These are phyloP conservation scores for Trichomonas gallinae DNA, from an alignment of 208 protist species.

Conservation along the genomic window DNA sequence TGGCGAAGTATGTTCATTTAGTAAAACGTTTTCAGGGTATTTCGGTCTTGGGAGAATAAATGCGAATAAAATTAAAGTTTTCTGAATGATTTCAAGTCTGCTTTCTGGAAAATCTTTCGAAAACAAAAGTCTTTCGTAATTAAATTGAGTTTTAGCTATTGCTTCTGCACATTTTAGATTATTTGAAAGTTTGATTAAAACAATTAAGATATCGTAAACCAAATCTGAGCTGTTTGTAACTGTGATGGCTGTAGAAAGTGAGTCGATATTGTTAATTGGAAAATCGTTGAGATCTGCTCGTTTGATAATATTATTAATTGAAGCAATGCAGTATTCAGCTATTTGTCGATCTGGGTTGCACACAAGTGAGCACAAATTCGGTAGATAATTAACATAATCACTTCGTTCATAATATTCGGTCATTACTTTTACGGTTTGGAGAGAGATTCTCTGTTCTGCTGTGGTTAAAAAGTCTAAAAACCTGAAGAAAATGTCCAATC, in stretches of 20 bases:
- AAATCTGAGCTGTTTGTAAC: neutral
- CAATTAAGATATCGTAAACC: neutral
- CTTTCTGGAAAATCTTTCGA: neutral
- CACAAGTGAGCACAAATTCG: neutral
- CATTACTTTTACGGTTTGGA: neutral
- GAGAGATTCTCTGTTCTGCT: neutral
- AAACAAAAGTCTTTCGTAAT: neutral
- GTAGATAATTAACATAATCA: neutral
- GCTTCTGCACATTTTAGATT: neutral
- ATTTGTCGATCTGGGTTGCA: neutral
- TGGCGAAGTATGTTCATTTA: neutral
- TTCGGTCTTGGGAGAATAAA: neutral
- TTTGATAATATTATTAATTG: neutral
- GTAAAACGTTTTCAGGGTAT: neutral
- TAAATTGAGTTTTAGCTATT: neutral
- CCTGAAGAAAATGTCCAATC: neutral
- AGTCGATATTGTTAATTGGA: neutral
- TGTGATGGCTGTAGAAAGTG: neutral
- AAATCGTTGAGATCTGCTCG: neutral
- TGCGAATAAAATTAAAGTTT: neutral
- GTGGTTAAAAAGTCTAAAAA: neutral
- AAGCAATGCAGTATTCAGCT: neutral
- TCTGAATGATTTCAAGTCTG: neutral
- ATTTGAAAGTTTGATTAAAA: neutral
- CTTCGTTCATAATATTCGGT: neutral